Conservation (phyloP, 208 protist species). For the Ichthyophonus hoferi region DNA sequence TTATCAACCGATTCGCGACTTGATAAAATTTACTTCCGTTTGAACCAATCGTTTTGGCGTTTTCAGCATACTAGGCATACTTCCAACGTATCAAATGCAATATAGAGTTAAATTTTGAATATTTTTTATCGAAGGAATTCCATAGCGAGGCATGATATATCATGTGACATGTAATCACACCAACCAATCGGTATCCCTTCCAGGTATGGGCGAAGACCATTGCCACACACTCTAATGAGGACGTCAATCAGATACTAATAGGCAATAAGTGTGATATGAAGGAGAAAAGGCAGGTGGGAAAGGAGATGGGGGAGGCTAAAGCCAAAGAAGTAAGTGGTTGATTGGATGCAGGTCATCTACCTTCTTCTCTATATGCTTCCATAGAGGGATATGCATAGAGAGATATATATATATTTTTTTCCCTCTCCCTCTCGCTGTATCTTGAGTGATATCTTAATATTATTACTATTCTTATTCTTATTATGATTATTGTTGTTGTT, state of each 20-base stretch:
- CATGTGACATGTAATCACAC: neutral
- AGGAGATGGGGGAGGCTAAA: neutral
- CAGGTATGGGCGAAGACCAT: slow-evolving; percentile 69
- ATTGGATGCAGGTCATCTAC: too few species aligned
- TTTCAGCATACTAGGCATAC: too few species aligned
- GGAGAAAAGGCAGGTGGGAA: slow-evolving; percentile 44
- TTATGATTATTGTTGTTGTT: too few species aligned
- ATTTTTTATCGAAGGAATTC: too few species aligned
- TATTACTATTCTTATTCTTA: too few species aligned
- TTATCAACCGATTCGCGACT: neutral
- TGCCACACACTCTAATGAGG: neutral
- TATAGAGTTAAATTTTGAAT: neutral
- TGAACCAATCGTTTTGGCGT: too few species aligned
- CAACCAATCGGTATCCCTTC: slow-evolving; percentile 33
- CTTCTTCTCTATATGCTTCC: too few species aligned
- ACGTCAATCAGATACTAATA: slow-evolving; percentile 9
- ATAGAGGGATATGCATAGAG: neutral
- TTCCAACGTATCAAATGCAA: too few species aligned
- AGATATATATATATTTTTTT: neutral
- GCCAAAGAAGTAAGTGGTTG: neutral
- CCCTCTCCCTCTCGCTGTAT: neutral
- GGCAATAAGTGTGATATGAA: slow-evolving; percentile 38
- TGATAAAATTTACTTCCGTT: neutral
- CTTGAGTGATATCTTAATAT: neutral
- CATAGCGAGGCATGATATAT: too few species aligned